These are phyloP conservation scores for Leucogyrophana mollusca DNA, from an alignment of 768 basidiomycete species.

Conservation along the genomic window DNA sequence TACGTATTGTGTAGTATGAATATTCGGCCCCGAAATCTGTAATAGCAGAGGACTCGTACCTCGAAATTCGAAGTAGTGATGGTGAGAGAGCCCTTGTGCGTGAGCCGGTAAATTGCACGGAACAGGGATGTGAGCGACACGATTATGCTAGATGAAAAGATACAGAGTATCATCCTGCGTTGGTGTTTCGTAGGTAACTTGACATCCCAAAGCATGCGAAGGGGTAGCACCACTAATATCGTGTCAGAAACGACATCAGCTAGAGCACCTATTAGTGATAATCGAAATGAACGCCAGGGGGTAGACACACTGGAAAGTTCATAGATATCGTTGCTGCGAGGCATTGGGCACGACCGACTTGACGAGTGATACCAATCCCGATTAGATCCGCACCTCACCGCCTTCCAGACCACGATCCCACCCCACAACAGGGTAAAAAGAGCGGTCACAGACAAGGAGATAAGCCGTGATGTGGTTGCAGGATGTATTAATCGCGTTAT, in stretches of 20 bases:
- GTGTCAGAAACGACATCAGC: constrained; percentile 3
- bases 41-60: no score
- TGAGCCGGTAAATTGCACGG: neutral
- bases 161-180: constrained; percentile 1
- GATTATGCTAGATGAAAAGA: constrained; percentile 1
- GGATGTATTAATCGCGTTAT: constrained; percentile 16
- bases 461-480: constrained; percentile 9
- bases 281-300: neutral
- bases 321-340: neutral
- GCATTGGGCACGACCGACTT: neutral
- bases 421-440: constrained; percentile 12
- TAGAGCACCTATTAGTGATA: no score
- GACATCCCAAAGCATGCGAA: constrained; percentile 6
- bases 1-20: no score
- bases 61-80: neutral
- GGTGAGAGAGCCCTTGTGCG: neutral
- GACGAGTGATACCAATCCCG: neutral
- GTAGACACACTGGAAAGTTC: constrained; percentile 1
- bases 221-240: neutral
- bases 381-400: neutral
- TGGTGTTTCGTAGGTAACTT: constrained; percentile 5
- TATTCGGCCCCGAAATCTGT: no score
- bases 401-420: constrained; percentile 1
- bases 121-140: neutral
- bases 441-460: constrained; percentile 4